A percentile compares a stretch with the other conserved stretches of the same genome.
These are phyloP conservation scores for Fusarium caatingaense DNA, from an alignment of 2,329 filamentous ascomycete genomes.

Conservation along the genomic window DNA sequence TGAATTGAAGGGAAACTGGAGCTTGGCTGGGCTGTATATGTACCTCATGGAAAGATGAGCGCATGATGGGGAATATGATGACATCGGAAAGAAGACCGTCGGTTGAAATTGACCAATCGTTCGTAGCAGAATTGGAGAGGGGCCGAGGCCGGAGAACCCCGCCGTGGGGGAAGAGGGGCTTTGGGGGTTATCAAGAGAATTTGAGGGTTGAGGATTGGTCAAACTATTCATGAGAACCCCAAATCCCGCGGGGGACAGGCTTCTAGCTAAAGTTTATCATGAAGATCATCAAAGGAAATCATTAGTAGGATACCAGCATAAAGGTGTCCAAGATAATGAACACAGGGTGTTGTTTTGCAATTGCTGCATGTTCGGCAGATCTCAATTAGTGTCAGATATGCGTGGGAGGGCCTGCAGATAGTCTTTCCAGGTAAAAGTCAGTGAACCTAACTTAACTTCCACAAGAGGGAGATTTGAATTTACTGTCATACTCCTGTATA, in stretches of 20 bases:
- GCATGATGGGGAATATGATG: slow-evolving; percentile 23
- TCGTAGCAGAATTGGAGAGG: fast-evolving
- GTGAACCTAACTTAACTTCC: too few species aligned
- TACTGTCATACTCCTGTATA: too few species aligned
- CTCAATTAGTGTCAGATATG: too few species aligned
- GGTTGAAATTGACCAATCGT: slow-evolving; percentile 1
- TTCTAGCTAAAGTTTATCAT: not conserved
- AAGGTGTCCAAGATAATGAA: too few species aligned
- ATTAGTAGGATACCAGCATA: too few species aligned
- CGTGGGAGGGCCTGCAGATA: too few species aligned
- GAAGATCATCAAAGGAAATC: not conserved
- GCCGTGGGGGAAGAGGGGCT: slow-evolving; percentile 31
- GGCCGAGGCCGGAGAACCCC: slow-evolving; percentile 33
- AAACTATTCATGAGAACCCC: not conserved
- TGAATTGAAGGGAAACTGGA: not conserved
- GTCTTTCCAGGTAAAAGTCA: too few species aligned
- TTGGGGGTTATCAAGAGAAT: slow-evolving; percentile 17
- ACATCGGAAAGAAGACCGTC: slow-evolving; percentile 42
- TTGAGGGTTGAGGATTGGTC: slow-evolving; percentile 2
- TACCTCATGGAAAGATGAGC: slow-evolving; percentile 29
- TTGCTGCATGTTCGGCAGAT: too few species aligned
- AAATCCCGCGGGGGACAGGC: slow-evolving; percentile 31
- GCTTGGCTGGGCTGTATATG: slow-evolving; percentile 29
- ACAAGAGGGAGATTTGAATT: too few species aligned
- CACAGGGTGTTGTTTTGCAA: too few species aligned